Conservation (phyloP, 257 asterid species). For the Solanum arcanum region DNA sequence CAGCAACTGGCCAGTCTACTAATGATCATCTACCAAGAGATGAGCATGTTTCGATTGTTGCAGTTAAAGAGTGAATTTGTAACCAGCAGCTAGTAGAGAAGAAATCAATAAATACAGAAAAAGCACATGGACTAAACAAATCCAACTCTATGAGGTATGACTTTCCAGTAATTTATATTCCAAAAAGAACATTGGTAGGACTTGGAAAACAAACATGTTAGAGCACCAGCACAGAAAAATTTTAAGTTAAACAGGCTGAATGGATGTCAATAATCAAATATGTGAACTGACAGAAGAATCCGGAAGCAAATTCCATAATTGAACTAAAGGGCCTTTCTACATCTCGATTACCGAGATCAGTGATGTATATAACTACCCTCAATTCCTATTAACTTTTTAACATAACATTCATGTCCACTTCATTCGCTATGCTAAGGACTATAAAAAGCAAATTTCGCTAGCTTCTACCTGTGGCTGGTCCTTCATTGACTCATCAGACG, state of each 20-base stretch:
- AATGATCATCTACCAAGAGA: neutral
- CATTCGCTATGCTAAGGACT: neutral
- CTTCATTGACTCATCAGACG: constrained; percentile 88
- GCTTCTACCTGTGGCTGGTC: constrained; percentile 93
- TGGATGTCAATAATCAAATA: neutral
- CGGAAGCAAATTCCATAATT: neutral
- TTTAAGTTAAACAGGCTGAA: neutral
- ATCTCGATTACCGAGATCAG: neutral
- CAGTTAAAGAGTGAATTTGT: neutral
- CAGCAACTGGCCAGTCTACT: neutral
- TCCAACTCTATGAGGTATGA: neutral
- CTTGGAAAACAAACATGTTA: neutral
- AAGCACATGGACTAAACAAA: neutral
- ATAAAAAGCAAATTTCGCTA: constrained; percentile 12
- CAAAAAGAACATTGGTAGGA: neutral
- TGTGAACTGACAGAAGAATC: neutral
- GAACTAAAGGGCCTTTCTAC: neutral
- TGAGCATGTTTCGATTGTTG: too few relatives aligned
- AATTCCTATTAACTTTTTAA: neutral
- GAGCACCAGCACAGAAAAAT: neutral
- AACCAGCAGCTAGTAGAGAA: neutral
- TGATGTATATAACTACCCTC: neutral
- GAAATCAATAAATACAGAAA: neutral
- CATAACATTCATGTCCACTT: neutral
- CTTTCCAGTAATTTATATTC: neutral